These are phyloP conservation scores for Pseudotulostoma volvatum DNA, from an alignment of 495 filamentous ascomycete species.

Conservation along the genomic window DNA sequence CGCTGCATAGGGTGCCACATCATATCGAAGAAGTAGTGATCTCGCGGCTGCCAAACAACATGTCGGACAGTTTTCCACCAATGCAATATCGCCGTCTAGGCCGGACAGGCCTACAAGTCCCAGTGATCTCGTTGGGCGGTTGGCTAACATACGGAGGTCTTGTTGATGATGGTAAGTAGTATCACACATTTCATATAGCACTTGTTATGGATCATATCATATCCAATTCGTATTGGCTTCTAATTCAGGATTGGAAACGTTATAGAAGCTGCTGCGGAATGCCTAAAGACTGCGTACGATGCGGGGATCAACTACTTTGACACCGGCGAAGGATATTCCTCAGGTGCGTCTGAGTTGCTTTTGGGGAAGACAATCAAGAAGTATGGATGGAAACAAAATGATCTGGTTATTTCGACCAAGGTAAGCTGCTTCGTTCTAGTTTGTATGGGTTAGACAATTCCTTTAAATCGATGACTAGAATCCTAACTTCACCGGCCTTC, in stretches of 20 bases:
- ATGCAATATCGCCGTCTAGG: conserved; percentile 68
- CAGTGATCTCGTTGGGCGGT: conserved; percentile 54
- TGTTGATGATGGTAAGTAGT: conserved; percentile 43
- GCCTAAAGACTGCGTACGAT: conserved; percentile 63
- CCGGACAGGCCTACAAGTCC: conserved; percentile 59
- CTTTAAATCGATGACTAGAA: too few species aligned
- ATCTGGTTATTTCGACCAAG: conserved; percentile 79
- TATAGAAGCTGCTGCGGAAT: conserved; percentile 44
- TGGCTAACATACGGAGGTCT: conserved; percentile 70
- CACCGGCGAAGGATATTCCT: conserved; percentile 40
- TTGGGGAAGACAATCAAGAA: conserved; percentile 56
- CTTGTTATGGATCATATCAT: too few species aligned
- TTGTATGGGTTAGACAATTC: too few species aligned
- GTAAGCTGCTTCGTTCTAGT: too few species aligned
- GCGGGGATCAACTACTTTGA: conserved; percentile 62
- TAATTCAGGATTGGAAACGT: too few species aligned
- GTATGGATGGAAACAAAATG: conserved; percentile 52
- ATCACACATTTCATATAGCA: too few species aligned
- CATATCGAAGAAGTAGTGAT: too few species aligned
- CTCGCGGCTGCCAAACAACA: too few species aligned
- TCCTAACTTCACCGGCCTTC: too few species aligned
- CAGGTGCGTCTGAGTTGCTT: conserved; percentile 53
- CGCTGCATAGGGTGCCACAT: too few species aligned
- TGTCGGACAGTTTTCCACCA: conserved; percentile 28
- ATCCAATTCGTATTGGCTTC: too few species aligned